Percentiles rank a stretch among this genome's conserved stretches.
Evolutionary conservation across 345 rosid species (phyloP).

Genomic region (Brassica rapa): DNA sequence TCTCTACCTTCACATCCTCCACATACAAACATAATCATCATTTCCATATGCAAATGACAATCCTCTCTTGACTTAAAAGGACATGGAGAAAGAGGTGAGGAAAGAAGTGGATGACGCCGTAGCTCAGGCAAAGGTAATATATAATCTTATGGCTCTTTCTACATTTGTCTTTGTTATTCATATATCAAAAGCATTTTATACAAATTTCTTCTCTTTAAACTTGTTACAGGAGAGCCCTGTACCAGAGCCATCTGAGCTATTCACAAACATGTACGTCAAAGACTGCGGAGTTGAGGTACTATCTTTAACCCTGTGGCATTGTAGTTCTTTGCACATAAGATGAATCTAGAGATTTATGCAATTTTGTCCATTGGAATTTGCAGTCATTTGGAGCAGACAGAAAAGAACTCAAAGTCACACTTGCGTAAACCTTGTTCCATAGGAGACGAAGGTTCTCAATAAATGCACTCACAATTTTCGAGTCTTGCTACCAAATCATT

Average conservation of each 20-base stretch:
- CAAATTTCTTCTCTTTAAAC: not conserved
- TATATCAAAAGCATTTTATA: not conserved
- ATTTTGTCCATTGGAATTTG: constrained; percentile 5
- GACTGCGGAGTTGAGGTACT: constrained; percentile 80
- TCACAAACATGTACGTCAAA: constrained; percentile 75
- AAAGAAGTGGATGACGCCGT: constrained; percentile 93
- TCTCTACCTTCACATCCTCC: not conserved
- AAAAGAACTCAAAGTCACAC: constrained; percentile 78
- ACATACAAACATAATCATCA: not conserved
- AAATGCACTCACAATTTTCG: constrained; percentile 23
- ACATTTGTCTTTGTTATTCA: not conserved
- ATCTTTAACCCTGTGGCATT: not conserved
- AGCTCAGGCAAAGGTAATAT: constrained; percentile 84
- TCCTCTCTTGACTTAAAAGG: constrained; percentile 46
- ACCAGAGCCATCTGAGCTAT: constrained; percentile 92
- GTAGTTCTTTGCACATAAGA: not conserved
- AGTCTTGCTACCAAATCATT: constrained; percentile 23
- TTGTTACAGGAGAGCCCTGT: constrained; percentile 83
- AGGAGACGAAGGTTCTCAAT: constrained; percentile 16
- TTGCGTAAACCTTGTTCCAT: constrained; percentile 48
- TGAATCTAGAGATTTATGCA: constrained; percentile 6
- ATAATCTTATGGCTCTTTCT: not conserved
- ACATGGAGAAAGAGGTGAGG: constrained; percentile 86
- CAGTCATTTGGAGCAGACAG: constrained; percentile 89
- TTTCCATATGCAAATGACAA: not conserved